A percentile compares a stretch with the other conserved stretches of the same genome.
Conservation (phyloP, 2,329 filamentous ascomycete genomes). For the Graphium sp. region DNA sequence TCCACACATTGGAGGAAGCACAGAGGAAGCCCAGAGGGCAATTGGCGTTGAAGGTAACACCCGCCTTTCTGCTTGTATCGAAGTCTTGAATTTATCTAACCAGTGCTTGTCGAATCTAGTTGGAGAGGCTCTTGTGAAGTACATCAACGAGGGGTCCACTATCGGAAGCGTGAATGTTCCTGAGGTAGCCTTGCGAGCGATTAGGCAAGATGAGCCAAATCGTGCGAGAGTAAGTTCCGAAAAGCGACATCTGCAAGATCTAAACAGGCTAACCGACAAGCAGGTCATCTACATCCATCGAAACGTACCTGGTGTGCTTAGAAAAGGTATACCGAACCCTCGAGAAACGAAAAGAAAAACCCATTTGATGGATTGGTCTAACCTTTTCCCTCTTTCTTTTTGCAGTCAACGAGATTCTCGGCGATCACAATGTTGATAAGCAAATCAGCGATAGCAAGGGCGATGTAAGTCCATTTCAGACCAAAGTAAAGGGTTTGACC, state of each 20-base stretch:
- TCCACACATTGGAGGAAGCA: conserved; percentile 93
- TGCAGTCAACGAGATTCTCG: conserved; percentile 80
- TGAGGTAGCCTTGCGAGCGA: conserved; percentile 78
- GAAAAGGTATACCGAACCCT: conserved; percentile 41
- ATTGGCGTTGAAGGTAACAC: conserved; percentile 67
- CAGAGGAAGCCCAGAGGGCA: conserved; percentile 90
- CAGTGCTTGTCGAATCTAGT: conserved; percentile 29
- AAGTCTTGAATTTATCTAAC: conserved; percentile 5
- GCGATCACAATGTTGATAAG: conserved; percentile 95
- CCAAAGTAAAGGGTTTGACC: neutral
- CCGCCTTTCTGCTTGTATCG: neutral
- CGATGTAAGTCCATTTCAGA: conserved; percentile 37
- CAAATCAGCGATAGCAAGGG: conserved; percentile 93
- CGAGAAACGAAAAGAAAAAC: too few species aligned
- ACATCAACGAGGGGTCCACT: conserved; percentile 90
- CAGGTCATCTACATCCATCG: conserved; percentile 88
- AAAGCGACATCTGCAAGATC: too few species aligned
- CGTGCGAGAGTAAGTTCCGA: conserved; percentile 54
- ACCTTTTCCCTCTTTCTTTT: neutral
- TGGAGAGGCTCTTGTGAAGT: conserved; percentile 69
- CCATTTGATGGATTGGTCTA: too few species aligned
- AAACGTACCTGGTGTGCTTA: conserved; percentile 88
- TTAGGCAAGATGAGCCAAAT: conserved; percentile 78
- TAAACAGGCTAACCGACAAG: too few species aligned
- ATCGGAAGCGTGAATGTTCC: conserved; percentile 90